These are phyloP conservation scores for Volvox africanus DNA, from an alignment of 139 green algal species.

Conservation along the genomic window DNA sequence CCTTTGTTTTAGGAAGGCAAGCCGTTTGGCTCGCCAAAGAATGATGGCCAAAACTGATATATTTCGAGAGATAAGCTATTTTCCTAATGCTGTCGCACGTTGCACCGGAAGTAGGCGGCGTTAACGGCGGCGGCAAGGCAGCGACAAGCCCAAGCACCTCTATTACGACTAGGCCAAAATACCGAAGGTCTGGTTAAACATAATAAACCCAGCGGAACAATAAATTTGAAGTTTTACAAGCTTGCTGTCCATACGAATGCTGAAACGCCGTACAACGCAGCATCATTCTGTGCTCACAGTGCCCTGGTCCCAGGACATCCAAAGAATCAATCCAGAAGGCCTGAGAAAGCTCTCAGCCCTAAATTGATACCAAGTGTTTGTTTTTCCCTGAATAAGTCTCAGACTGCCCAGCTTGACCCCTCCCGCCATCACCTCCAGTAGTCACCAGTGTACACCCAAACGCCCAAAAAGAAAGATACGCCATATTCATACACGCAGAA, in stretches of 20 bases:
- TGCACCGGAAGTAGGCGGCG: not conserved
- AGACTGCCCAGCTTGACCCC: no score
- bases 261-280: no score
- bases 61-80: not conserved
- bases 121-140: conserved; percentile 7
- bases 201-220: not conserved
- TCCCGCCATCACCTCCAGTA: no score
- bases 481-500: no score
- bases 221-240: not conserved
- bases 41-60: not conserved
- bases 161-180: not conserved
- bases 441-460: no score
- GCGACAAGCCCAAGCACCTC: not conserved
- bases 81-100: not conserved
- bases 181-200: not conserved
- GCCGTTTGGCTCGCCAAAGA: not conserved
- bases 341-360: no score
- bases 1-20: not conserved
- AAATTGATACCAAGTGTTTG: no score
- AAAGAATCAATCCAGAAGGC: no score
- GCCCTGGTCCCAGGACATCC: no score
- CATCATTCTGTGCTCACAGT: no score
- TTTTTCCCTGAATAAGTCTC: no score
- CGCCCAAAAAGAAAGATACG: no score
- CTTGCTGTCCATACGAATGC: not conserved